Evolutionary conservation across 2,329 filamentous ascomycete species (phyloP), one percentile per base, ranked within the genome.

Genomic region (Fusarium globosum): DNA sequence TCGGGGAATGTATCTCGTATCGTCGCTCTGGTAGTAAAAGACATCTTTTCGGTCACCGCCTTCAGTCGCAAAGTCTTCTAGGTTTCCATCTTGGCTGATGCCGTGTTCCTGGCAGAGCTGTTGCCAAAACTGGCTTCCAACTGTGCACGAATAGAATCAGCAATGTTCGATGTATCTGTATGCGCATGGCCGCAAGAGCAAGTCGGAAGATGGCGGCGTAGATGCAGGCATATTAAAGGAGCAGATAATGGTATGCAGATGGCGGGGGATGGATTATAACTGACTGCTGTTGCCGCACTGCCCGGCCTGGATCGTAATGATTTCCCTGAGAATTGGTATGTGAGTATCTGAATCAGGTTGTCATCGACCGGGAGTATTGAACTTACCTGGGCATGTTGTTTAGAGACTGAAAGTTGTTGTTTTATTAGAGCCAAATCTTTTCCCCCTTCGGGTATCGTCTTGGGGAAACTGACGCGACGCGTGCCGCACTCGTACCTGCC

Each of bases 1-100:
- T 80, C 96, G 91, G 16, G 96, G 96, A 76, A 99, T 98, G 84
- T 99, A 99, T 85, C 96, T 90, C 67, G 96, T 99, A 82, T 99
- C 96, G 86, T 99, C 96, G 81, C 95, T 98, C 88, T 97, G 96
- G 86, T 98, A 99, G 89, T 97, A 98, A 86, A 98, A 98, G 70
- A 99, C 96, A 84, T 99, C 96, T 83, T 99, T 99, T 78, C 96
- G 92, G 85, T 99, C 96, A 76, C 96, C 95, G 80, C 96, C 96
- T 83, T 98, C 96, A 56, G 95, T 98, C 80, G 96, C 96, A 86
- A 98, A 98, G 83, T 98, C 95, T 82, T 98, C 95, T 66, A 99
- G 89, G 82, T 98, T 98, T 66, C 96, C 96, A 84, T 98, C 95
- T 81, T 96, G 94, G 80, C 93, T 97, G 85, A 99, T 99, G 71